Conservation (phyloP, 148 eudicot species). For the Amaranthus palmeri region DNA sequence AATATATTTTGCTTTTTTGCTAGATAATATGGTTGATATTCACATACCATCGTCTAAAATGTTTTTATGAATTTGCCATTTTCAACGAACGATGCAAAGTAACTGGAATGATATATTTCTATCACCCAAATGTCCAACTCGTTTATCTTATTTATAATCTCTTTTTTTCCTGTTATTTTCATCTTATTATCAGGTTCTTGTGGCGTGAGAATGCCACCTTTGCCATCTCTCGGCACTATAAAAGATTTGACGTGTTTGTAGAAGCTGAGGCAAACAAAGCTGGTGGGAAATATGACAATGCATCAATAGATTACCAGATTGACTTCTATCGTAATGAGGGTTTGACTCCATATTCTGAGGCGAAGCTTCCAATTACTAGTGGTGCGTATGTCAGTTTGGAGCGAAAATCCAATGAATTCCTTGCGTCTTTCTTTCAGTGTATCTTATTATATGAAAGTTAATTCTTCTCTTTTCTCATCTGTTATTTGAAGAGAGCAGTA, state of each 20-base stretch:
- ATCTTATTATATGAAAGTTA: not conserved
- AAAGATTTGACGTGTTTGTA: conserved; percentile 84
- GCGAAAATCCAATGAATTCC: not conserved
- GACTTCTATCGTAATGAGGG: conserved; percentile 76
- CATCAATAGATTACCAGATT: conserved; percentile 76
- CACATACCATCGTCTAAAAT: not conserved
- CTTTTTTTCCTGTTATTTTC: not conserved
- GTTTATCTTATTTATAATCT: not conserved
- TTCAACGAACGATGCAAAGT: not conserved
- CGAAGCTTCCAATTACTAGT: conserved; percentile 93
- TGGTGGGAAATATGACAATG: conserved; percentile 77
- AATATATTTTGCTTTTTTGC: not conserved
- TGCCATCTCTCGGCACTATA: conserved; percentile 91
- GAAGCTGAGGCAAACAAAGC: conserved; percentile 98
- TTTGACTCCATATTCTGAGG: conserved; percentile 68
- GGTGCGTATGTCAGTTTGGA: conserved; percentile 39
- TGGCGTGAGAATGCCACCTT: conserved; percentile 96
- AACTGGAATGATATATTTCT: not conserved
- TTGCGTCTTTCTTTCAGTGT: not conserved
- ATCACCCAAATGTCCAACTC: not conserved
- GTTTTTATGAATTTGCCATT: not conserved
- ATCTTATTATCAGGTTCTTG: conserved; percentile 59
- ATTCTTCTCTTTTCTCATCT: not conserved
- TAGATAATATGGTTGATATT: not conserved
- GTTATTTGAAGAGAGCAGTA: not conserved